Evolutionary conservation across 495 filamentous ascomycete genomes (phyloP).

Genomic region (Glarea lozoyensis): DNA sequence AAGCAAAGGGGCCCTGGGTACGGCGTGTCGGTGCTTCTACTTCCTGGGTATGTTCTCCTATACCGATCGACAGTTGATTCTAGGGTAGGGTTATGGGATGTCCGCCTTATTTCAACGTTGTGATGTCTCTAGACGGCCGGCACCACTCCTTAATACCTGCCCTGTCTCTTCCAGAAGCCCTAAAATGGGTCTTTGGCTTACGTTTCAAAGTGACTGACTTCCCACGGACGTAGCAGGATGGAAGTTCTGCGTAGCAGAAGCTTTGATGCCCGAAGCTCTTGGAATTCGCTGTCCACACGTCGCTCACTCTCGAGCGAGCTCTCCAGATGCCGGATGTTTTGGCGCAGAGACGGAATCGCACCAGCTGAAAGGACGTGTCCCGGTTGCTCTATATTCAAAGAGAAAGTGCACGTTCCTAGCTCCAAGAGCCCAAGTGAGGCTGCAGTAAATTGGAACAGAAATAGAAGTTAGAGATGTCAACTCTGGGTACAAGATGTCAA

Average conservation of each 20-base stretch:
- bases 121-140: background rate
- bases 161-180: constrained; percentile 8
- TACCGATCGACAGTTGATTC: too few species aligned
- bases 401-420: constrained; percentile 6
- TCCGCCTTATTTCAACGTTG: constrained; percentile 12
- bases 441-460: constrained; percentile 18
- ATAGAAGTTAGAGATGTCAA: constrained; percentile 5
- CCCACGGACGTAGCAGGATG: constrained; percentile 1
- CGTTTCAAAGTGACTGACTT: constrained; percentile 1
- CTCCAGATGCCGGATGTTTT: background rate
- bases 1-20: background rate
- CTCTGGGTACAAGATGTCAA: constrained; percentile 1
- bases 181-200: background rate
- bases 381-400: too few species aligned
- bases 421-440: constrained; percentile 5
- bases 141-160: background rate
- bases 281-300: background rate
- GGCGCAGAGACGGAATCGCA: constrained; percentile 11
- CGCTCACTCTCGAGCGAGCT: background rate
- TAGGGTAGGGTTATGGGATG: too few species aligned
- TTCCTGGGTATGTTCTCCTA: too few species aligned
- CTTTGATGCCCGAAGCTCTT: constrained; percentile 3
- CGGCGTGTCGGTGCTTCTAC: background rate
- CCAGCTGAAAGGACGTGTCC: constrained; percentile 7
- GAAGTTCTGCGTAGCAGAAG: constrained; percentile 1